Conservation (phyloP, 2,329 filamentous ascomycete species). For the Fusarium graminum region DNA sequence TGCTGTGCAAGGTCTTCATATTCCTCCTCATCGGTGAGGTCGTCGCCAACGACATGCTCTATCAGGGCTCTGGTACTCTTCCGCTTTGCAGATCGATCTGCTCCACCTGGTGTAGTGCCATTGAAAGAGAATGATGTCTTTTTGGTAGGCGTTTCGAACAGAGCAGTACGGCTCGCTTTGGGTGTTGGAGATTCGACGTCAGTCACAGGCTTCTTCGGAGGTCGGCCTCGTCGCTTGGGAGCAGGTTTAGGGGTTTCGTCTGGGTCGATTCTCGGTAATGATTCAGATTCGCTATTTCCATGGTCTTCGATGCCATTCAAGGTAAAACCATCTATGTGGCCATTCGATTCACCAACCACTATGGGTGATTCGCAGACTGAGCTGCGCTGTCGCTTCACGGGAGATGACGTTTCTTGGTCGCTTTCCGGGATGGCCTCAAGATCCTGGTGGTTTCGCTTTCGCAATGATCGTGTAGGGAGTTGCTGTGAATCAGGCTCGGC, state of each 20-base stretch:
- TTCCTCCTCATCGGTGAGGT: conserved; percentile 78
- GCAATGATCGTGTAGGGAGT: conserved; percentile 34
- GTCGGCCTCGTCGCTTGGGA: conserved; percentile 54
- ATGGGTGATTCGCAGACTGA: conserved; percentile 30
- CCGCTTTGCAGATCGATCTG: conserved; percentile 85
- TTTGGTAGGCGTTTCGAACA: conserved; percentile 58
- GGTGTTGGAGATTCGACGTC: conserved; percentile 55
- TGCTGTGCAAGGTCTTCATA: conserved; percentile 76
- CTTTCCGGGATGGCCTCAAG: conserved; percentile 47
- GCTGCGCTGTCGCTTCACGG: conserved; percentile 52
- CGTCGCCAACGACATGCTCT: conserved; percentile 74
- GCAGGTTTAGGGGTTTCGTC: conserved; percentile 52
- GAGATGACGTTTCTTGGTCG: conserved; percentile 50
- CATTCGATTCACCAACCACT: conserved; percentile 23
- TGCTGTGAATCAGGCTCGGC: conserved; percentile 28
- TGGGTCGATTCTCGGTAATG: conserved; percentile 35
- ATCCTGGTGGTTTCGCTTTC: conserved; percentile 48
- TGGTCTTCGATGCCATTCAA: conserved; percentile 8
- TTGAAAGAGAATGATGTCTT: conserved; percentile 48
- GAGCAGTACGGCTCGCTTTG: conserved; percentile 52
- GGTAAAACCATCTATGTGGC: conserved; percentile 43
- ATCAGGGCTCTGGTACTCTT: conserved; percentile 86
- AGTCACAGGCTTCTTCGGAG: conserved; percentile 50
- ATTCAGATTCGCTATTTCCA: conserved; percentile 25
- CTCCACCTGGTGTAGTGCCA: conserved; percentile 74